phyloP scores from a whole-genome alignment of 148 eudicot species.

The Camellia lanceoleosa region DNA sequence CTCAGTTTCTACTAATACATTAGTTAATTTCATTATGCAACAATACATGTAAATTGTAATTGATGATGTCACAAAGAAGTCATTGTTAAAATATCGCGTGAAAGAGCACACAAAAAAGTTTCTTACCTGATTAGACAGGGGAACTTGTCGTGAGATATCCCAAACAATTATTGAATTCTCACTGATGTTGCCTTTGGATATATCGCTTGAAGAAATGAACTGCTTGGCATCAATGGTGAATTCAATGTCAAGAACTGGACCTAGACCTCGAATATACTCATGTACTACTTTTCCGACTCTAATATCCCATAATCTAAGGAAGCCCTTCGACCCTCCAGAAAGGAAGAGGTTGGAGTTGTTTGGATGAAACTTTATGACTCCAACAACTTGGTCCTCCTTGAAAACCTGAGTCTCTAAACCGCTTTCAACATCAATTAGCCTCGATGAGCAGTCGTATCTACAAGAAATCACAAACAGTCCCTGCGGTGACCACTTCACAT shows the following conservation, averaged over 20 bases:
- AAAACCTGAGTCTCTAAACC: conserved; percentile 66
- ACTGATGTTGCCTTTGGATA: conserved; percentile 67
- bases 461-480: conserved; percentile 78
- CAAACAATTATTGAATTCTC: conserved; percentile 85
- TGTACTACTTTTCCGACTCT: conserved; percentile 60
- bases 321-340: conserved; percentile 87
- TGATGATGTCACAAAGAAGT: neutral
- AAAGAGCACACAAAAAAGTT: neutral
- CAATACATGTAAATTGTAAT: neutral
- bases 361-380: conserved; percentile 68
- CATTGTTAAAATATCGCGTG: neutral
- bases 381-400: conserved; percentile 76
- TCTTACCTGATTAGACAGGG: conserved; percentile 88
- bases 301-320: conserved; percentile 79
- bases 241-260: conserved; percentile 83
- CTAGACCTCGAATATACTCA: conserved; percentile 57
- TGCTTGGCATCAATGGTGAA: conserved; percentile 60
- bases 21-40: neutral
- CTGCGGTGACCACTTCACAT: conserved; percentile 72
- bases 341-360: conserved; percentile 64
- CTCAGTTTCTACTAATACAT: neutral
- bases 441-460: conserved; percentile 75
- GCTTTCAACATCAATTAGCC: conserved; percentile 72
- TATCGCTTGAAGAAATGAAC: conserved; percentile 85
- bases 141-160: conserved; percentile 82